Evolutionary conservation across 2,329 filamentous ascomycete genomes (phyloP), one percentile per base, ranked within the genome.

Genomic region (Fusarium pseudocircinatum): DNA sequence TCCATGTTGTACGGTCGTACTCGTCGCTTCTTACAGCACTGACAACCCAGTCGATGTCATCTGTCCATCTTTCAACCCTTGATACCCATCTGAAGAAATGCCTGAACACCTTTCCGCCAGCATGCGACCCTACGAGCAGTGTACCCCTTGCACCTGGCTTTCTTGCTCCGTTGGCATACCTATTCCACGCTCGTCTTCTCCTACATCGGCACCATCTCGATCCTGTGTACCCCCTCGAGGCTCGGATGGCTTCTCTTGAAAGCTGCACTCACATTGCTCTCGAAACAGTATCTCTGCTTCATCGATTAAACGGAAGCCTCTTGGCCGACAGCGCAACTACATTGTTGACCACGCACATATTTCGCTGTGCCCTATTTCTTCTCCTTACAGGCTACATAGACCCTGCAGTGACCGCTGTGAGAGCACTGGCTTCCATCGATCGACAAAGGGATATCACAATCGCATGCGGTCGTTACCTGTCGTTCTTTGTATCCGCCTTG

Each of bases 131-230:
- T 5, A 85, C 88, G 22, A 92, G 91, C 69, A 86, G 88, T 36
- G 88, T 90, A 13, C 87, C 90, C 13, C 86, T 98, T 46, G 92
- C 96, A 66, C 91, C 94, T 14, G 88, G 91, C 59, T 90, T 92
- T 44, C 85, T 98, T 20, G 89, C 91, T 32, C 93, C 95, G 0
- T 86, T 97, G 14, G 88, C 93, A 37, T 92, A 94, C 77, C 88
- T 98, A 14, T 92, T 97, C 69, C 93, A 94, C 68, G 92, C 93
- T 22, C 92, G 94, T n/a, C 88, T 98, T 36, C 86, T 96, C 42
- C 88, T 99, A 14, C 94, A 97, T 81, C 90, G 96, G 46, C 95
- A 97, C 78, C 98, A 98, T 78, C 86, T 98, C 14, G 91, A 91
- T 1, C 93, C 95, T 0, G 85, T 86, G 15, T 95, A 92, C 78